A percentile compares a stretch with the other conserved stretches of the same genome.
These are phyloP conservation scores for Colletotrichum graminicola DNA, from an alignment of 2,329 filamentous ascomycete species.

Conservation along the genomic window DNA sequence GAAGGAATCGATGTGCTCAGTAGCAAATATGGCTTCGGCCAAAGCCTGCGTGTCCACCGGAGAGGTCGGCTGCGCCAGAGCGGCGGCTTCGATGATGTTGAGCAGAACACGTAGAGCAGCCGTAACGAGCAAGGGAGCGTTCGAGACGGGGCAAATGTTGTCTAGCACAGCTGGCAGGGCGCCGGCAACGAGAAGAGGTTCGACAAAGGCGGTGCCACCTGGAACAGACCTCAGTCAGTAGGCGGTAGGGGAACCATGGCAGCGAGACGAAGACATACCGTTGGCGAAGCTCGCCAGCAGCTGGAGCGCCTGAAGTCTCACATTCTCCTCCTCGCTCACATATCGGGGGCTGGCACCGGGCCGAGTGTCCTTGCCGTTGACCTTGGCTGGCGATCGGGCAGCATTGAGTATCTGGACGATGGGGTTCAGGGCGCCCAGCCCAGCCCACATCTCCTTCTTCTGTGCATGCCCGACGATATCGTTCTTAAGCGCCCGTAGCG, in stretches of 20 bases:
- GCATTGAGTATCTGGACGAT: slow-evolving; percentile 62
- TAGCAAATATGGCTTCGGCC: slow-evolving; percentile 72
- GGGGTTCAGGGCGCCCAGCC: slow-evolving; percentile 74
- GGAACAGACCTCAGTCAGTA: slow-evolving; percentile 31
- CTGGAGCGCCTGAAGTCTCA: slow-evolving; percentile 83
- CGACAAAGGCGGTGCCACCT: slow-evolving; percentile 86
- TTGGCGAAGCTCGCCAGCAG: slow-evolving; percentile 88
- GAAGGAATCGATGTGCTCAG: slow-evolving; percentile 37
- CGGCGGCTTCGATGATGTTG: slow-evolving; percentile 75
- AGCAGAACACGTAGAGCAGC: slow-evolving; percentile 81
- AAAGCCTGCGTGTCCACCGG: slow-evolving; percentile 64
- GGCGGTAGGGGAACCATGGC: background rate
- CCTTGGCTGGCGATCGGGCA: slow-evolving; percentile 49
- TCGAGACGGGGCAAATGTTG: slow-evolving; percentile 74
- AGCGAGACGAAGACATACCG: slow-evolving; percentile 64
- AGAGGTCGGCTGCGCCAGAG: slow-evolving; percentile 64
- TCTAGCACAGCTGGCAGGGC: slow-evolving; percentile 78
- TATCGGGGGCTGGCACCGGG: slow-evolving; percentile 45
- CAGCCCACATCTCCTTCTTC: slow-evolving; percentile 84
- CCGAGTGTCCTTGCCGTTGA: slow-evolving; percentile 56
- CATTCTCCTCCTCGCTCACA: slow-evolving; percentile 73
- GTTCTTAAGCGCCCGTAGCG: slow-evolving; percentile 84
- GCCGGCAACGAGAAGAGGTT: slow-evolving; percentile 76
- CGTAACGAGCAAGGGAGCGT: slow-evolving; percentile 75
- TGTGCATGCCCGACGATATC: slow-evolving; percentile 89